Percentiles rank a stretch among this genome's conserved stretches.
phyloP scores from a whole-genome alignment of 371 early-diverging fungal species.

The Mucor saturninus region DNA sequence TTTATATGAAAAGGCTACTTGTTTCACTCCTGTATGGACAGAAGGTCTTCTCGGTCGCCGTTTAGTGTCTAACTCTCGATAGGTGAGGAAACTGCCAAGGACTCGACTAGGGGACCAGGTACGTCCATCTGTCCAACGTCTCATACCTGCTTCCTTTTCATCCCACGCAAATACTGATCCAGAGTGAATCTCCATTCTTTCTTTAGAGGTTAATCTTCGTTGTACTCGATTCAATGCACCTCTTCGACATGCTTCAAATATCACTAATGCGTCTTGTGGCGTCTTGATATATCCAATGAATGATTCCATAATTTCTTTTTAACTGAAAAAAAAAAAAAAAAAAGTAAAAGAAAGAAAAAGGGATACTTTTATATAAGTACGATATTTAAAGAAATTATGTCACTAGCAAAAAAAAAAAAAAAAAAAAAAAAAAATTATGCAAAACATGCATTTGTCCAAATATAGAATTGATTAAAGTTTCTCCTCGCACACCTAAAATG shows the following conservation, averaged over 20 bases:
- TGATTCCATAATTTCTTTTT: constrained; percentile 62
- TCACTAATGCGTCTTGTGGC: constrained; percentile 77
- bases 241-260: constrained; percentile 82
- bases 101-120: constrained; percentile 89
- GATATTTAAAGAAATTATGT: constrained; percentile 10
- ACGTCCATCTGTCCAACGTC: constrained; percentile 91
- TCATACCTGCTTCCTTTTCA: constrained; percentile 87
- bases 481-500: neutral
- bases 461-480: constrained; percentile 3
- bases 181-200: constrained; percentile 78
- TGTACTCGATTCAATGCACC: constrained; percentile 72
- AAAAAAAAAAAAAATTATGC: neutral
- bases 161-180: constrained; percentile 90
- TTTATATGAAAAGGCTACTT: constrained; percentile 52
- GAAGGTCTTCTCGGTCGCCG: constrained; percentile 39
- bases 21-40: constrained; percentile 14
- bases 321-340: constrained; percentile 20
- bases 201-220: constrained; percentile 77
- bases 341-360: constrained; percentile 19
- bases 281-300: constrained; percentile 80
- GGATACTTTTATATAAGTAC: constrained; percentile 11
- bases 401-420: neutral
- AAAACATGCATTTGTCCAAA: constrained; percentile 16
- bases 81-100: constrained; percentile 82
- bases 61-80: constrained; percentile 75